Evolutionary conservation across 768 basidiomycete genomes (phyloP).

Genomic region (Rhizopogon vesiculosus): DNA sequence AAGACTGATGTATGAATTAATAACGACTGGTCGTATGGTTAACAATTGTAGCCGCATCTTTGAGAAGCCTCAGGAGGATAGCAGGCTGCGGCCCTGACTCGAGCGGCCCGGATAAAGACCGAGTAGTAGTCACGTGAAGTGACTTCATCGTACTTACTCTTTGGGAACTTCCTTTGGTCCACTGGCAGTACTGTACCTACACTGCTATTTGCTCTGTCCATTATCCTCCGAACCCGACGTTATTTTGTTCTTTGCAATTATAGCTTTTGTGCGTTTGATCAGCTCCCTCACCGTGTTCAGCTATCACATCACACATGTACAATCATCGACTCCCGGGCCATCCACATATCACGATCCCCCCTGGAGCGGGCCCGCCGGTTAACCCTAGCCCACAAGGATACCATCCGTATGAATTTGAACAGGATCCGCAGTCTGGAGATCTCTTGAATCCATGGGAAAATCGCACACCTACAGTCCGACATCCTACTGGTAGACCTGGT

Average conservation of each 20-base stretch:
- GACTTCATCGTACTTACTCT: not conserved
- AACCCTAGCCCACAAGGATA: conserved; percentile 24
- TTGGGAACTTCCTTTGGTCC: not conserved
- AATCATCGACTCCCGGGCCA: conserved; percentile 22
- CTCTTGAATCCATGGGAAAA: conserved; percentile 32
- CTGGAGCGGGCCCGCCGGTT: conserved; percentile 27
- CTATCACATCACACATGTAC: conserved; percentile 13
- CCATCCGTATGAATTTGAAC: conserved; percentile 28
- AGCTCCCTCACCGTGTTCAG: not conserved
- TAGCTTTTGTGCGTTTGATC: not conserved
- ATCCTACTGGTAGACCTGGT: conserved; percentile 16
- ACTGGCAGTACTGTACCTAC: not conserved
- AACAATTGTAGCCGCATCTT: too few species aligned
- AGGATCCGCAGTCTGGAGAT: conserved; percentile 13
- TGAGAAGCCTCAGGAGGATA: too few species aligned
- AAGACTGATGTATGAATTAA: not conserved
- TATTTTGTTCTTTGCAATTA: not conserved
- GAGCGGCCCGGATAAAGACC: too few species aligned
- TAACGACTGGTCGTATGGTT: not conserved
- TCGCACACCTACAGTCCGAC: conserved; percentile 16
- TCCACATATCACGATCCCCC: conserved; percentile 35
- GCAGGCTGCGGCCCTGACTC: too few species aligned
- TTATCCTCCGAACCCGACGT: not conserved
- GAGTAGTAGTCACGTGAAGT: not conserved
- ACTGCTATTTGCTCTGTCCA: too few species aligned